These are phyloP conservation scores for Porcisia deanei DNA, from an alignment of 208 protist genomes.

Conservation along the genomic window DNA sequence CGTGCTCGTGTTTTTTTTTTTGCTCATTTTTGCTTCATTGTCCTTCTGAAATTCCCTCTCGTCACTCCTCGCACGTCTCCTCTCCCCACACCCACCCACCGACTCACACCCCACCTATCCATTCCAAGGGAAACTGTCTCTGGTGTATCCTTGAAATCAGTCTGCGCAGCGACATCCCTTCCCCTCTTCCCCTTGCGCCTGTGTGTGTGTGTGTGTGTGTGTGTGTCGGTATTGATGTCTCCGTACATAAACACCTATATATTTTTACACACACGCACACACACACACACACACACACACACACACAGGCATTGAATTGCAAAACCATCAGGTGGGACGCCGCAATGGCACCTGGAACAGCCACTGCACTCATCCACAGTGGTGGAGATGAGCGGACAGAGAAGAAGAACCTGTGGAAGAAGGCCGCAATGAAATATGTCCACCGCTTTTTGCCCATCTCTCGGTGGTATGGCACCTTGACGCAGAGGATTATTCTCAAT, in stretches of 20 bases:
- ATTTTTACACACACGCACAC: neutral
- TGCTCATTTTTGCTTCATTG: too few species aligned
- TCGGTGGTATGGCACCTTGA: conserved; percentile 36
- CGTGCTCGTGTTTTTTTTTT: too few species aligned
- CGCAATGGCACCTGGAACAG: neutral
- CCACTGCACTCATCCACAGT: neutral
- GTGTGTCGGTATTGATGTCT: neutral
- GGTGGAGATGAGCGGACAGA: neutral
- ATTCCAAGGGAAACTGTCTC: too few species aligned
- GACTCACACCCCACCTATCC: too few species aligned
- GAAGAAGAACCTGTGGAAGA: conserved; percentile 2
- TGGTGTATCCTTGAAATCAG: too few species aligned
- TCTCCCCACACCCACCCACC: too few species aligned
- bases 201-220: neutral
- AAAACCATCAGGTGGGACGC: neutral
- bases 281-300: neutral
- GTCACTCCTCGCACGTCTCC: too few species aligned
- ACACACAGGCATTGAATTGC: neutral
- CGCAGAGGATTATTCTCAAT: conserved; percentile 15
- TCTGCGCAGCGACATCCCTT: too few species aligned
- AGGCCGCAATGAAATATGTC: conserved; percentile 16
- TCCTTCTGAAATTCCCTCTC: too few species aligned
- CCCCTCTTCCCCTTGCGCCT: too few species aligned
- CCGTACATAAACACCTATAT: too few species aligned
- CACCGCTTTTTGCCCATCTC: conserved; percentile 43